Evolutionary conservation across 192 early-diverging fungal species (phyloP), one percentile per base, ranked within the genome.

Genomic region (Fimicolochytrium jonesii): DNA sequence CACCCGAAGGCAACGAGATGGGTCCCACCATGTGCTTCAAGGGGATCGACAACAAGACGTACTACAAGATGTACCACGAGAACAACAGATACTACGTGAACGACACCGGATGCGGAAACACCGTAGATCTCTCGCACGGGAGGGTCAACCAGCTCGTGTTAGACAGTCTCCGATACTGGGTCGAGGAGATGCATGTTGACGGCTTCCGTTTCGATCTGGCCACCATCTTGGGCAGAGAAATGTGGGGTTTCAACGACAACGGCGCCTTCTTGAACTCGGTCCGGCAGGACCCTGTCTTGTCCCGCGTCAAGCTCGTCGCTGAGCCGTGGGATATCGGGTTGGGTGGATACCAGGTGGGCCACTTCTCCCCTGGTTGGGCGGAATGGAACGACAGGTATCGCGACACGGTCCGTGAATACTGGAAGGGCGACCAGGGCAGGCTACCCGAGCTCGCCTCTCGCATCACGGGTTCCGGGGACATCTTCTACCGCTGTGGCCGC

Each of bases 31-130:
- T 64, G 15, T 64, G 62, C 52, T 64, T 64, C 62, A 64, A 64
- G 34, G 62, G 62, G 1, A 64, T 64, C 51, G 62, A 64, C 43
- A 64, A 64, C 62, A 64, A 64, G 52, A 64, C 62, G 6, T 64
- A 64, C 62, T 64, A 64, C 41, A 64, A 64, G 29, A 53, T 64
- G 51, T 56, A 55, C 53, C 62, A 53, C 41, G 62, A 56, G 50
- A 64, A 45, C 52, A 28, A 64, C 25, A 50, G 62, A 6, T 64
- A 64, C 62, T 64, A 64, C 32, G 53, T 64, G 20, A 64, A 64
- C 50, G 62, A 64, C 62, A 64, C 62, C 23, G 62, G 62, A 1
- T 64, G 62, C 25, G 62, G 62, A 37, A 64, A 64, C 48, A 64
- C 62, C 3, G 35, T 64, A 23, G 62, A 64, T n/a, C 31, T 64